These are phyloP conservation scores for Senna tora DNA, from an alignment of 306 rosid genomes.

Conservation along the genomic window DNA sequence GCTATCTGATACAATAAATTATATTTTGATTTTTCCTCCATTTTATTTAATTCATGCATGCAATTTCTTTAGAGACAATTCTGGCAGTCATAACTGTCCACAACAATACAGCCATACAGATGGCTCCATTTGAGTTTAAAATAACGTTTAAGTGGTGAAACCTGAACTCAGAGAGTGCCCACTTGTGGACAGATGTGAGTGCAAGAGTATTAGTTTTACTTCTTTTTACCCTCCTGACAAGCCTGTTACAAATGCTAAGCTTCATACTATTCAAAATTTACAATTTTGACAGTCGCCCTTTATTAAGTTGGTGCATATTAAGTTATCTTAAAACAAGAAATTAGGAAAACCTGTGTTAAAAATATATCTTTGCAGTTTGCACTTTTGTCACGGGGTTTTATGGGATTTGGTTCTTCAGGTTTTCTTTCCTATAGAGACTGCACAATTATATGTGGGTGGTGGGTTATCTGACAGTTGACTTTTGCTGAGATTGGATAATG, in stretches of 20 bases:
- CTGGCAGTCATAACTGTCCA: slow-evolving; percentile 13
- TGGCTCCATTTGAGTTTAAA: slow-evolving; percentile 31
- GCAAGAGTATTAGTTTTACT: slow-evolving; percentile 30
- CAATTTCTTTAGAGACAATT: slow-evolving; percentile 3
- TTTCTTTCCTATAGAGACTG: slow-evolving; percentile 8
- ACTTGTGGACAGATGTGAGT: slow-evolving; percentile 12
- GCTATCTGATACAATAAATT: slow-evolving; percentile 30
- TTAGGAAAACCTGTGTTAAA: slow-evolving; percentile 7
- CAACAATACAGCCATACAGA: not conserved
- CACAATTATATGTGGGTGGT: slow-evolving; percentile 21
- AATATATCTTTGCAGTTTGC: not conserved
- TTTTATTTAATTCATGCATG: slow-evolving; percentile 11
- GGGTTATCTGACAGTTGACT: slow-evolving; percentile 15
- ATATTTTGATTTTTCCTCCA: slow-evolving; percentile 13
- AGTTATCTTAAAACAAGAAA: slow-evolving; percentile 22
- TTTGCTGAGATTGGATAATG: not conserved
- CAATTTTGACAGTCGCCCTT: too few relatives aligned
- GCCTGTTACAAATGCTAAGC: not conserved
- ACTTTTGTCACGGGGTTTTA: not conserved
- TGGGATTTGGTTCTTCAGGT: not conserved
- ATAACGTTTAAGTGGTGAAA: slow-evolving; percentile 10
- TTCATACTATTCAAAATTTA: not conserved
- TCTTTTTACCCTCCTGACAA: not conserved
- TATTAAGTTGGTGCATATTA: slow-evolving; percentile 31
- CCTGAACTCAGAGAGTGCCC: slow-evolving; percentile 17